These are phyloP conservation scores for Neltuma alba DNA, from an alignment of 306 rosid genomes.

Conservation along the genomic window DNA sequence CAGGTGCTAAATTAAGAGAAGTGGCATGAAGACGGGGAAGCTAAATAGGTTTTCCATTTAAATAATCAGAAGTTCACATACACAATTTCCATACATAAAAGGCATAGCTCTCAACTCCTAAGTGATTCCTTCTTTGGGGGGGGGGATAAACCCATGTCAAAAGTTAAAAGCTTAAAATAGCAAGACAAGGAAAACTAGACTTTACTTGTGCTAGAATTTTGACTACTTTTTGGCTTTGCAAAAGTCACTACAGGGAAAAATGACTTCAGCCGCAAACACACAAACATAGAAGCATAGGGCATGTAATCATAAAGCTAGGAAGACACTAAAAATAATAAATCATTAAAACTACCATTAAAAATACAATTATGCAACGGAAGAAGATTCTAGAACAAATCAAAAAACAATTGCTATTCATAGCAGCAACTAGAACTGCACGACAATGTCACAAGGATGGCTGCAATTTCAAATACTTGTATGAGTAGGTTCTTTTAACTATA, in stretches of 20 bases:
- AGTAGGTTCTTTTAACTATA: conserved; percentile 25
- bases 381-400: conserved; percentile 22
- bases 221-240: conserved; percentile 97
- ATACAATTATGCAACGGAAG: background rate
- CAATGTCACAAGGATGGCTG: conserved; percentile 29
- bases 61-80: conserved; percentile 2
- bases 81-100: background rate
- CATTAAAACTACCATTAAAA: background rate
- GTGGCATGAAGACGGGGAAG: background rate
- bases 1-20: background rate
- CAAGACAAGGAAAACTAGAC: conserved; percentile 20
- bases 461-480: conserved; percentile 27
- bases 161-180: background rate
- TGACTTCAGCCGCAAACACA: conserved; percentile 75
- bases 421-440: conserved; percentile 21
- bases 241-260: conserved; percentile 95
- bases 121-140: conserved; percentile 11
- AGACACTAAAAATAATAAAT: conserved; percentile 1
- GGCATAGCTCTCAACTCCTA: conserved; percentile 15
- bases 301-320: conserved; percentile 24
- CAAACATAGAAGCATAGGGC: conserved; percentile 2
- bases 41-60: background rate
- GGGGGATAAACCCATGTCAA: background rate
- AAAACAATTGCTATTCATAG: background rate
- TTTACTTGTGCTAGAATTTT: conserved; percentile 96